A percentile compares a stretch with the other conserved stretches of the same genome.
Evolutionary conservation across 208 protist species (phyloP).

Genomic region (Angomonas deanei): DNA sequence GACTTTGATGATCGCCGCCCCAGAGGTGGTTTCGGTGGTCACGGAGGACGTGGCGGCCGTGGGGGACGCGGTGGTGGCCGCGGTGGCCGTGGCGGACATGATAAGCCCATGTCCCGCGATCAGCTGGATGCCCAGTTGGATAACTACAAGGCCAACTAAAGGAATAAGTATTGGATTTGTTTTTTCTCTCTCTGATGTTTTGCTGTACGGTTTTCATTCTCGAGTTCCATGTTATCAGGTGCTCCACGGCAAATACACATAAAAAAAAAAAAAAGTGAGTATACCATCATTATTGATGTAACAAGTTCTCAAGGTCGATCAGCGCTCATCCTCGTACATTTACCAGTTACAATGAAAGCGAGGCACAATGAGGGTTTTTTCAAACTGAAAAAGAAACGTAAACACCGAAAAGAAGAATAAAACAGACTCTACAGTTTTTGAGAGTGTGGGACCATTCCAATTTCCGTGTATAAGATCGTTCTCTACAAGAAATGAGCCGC

Average conservation of each 20-base stretch:
- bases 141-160: conserved; percentile 44
- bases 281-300: too few relatives aligned
- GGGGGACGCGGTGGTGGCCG: conserved; percentile 9
- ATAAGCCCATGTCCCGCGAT: conserved; percentile 30
- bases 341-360: too few relatives aligned
- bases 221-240: too few relatives aligned
- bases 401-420: too few relatives aligned
- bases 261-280: too few relatives aligned
- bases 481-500: background rate
- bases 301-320: too few relatives aligned
- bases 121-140: conserved; percentile 80
- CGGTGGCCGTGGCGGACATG: conserved; percentile 20
- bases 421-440: too few relatives aligned
- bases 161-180: background rate
- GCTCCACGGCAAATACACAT: too few relatives aligned
- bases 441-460: too few relatives aligned
- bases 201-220: background rate
- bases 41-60: conserved; percentile 10
- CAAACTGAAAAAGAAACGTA: too few relatives aligned
- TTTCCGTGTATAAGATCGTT: background rate
- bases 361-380: too few relatives aligned
- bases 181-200: conserved; percentile 4
- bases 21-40: conserved; percentile 7
- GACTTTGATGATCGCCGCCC: conserved; percentile 7
- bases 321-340: too few relatives aligned